Evolutionary conservation across 2,329 filamentous ascomycete genomes (phyloP).

Genomic region (Diaporthe ampelina): DNA sequence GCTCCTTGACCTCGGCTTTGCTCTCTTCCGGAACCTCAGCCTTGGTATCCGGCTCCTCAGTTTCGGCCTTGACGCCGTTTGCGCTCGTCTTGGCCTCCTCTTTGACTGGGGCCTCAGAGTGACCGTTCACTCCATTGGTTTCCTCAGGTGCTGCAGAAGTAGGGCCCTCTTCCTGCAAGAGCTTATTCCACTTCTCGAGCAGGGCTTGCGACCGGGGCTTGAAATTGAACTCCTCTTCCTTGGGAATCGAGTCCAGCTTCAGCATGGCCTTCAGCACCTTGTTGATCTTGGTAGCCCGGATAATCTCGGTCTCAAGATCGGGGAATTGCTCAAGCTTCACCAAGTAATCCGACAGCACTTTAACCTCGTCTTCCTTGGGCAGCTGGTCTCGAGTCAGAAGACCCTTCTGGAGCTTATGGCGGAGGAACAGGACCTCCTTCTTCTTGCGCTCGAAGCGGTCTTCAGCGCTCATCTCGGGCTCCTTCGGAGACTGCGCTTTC

Average conservation of each 20-base stretch:
- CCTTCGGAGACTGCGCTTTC: slow-evolving; percentile 61
- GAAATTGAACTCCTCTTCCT: slow-evolving; percentile 91
- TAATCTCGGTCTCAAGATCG: slow-evolving; percentile 90
- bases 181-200: slow-evolving; percentile 90
- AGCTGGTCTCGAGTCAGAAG: slow-evolving; percentile 87
- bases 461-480: slow-evolving; percentile 70
- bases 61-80: slow-evolving; percentile 49
- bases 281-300: slow-evolving; percentile 95
- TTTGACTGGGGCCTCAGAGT: slow-evolving; percentile 58
- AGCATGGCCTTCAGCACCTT: slow-evolving; percentile 97
- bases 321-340: slow-evolving; percentile 83
- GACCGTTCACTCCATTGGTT: slow-evolving; percentile 65
- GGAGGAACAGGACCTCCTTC: slow-evolving; percentile 89
- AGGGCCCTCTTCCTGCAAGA: slow-evolving; percentile 69
- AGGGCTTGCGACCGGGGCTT: slow-evolving; percentile 85
- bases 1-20: slow-evolving; percentile 49
- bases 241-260: slow-evolving; percentile 87
- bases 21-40: slow-evolving; percentile 52
- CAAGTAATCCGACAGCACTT: slow-evolving; percentile 81
- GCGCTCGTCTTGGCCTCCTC: slow-evolving; percentile 48
- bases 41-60: slow-evolving; percentile 48
- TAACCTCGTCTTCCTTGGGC: slow-evolving; percentile 90
- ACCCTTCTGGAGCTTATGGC: slow-evolving; percentile 95
- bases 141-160: slow-evolving; percentile 51
- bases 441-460: slow-evolving; percentile 73